Percentiles rank a stretch among this genome's conserved stretches.
These are phyloP conservation scores for Emericellopsis cladophorae DNA, from an alignment of 2,329 filamentous ascomycete species.

Conservation along the genomic window DNA sequence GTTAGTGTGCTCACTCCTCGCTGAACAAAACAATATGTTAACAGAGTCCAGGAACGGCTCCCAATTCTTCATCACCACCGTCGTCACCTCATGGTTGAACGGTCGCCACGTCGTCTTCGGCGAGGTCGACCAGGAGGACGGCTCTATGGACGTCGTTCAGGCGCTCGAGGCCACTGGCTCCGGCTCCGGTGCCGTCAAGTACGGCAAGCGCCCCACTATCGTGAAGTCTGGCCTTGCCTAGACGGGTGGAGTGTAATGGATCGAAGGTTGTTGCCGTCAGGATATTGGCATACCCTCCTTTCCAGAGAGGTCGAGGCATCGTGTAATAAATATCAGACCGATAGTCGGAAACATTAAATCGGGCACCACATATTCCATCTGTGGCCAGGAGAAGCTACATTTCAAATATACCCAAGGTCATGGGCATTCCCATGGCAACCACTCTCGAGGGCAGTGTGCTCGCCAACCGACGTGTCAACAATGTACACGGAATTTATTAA, in stretches of 20 bases:
- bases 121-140: conserved; percentile 40
- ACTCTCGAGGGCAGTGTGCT: no score
- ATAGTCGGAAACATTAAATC: no score
- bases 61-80: conserved; percentile 96
- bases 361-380: no score
- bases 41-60: conserved; percentile 70
- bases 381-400: no score
- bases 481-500: no score
- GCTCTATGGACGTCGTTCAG: conserved; percentile 40
- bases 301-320: no score
- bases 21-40: neutral
- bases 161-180: conserved; percentile 49
- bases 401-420: no score
- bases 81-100: conserved; percentile 76
- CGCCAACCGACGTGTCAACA: neutral
- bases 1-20: conserved; percentile 27
- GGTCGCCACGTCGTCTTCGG: conserved; percentile 79
- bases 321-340: no score
- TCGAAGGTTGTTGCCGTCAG: no score
- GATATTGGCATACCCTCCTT: no score
- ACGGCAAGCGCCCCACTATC: conserved; percentile 46
- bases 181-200: conserved; percentile 40
- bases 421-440: no score
- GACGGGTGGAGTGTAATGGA: neutral
- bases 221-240: conserved; percentile 28